Evolutionary conservation across 495 filamentous ascomycete species (phyloP), one percentile per base, ranked within the genome.

Genomic region (Neurospora sp.): DNA sequence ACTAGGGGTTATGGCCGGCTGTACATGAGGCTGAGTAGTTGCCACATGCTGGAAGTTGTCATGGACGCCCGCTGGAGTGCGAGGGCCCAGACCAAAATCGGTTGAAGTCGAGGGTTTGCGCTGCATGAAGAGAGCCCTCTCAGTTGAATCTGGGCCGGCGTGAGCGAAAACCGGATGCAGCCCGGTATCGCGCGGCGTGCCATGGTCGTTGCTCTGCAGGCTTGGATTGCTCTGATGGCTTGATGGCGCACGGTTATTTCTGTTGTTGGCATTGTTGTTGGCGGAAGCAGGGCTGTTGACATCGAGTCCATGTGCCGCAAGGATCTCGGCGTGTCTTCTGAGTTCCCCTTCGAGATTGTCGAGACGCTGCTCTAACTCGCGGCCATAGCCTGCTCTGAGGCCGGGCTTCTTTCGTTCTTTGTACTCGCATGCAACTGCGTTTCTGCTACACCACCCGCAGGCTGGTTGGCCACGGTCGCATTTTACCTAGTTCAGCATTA

Each of bases 361-460:
- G 38, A 97, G 86, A 39, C 94, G 86, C 75, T 94, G 91, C 79
- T 97, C 94, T 45, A 97, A 82, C 81, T 97, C 94, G 71, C 94
- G 87, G 1, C 94, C 94, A 79, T 96, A 97, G 1, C 94, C 94
- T 69, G 94, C 94, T 72, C 93, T 84, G 68, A 95, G 82, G 1
- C 92, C 93, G 27, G 93, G 93, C 80, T 95, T 95, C 83, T 94
- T 95, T 22, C 93, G 87, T 77, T 93, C 92, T 78, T 90, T 93
- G 81, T 96, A 96, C 79, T 94, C 91, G 82, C 93, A 96, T 37
- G 84, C 45, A 53, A 92, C 90, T 7, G 87, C 87, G 80, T 96
- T 96, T 71, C 92, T 89, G 75, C 85, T 85, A 78, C 94, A 97
- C 93, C 94, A 96, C 61, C 94, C 94, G 81, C 94, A 97, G 72